Evolutionary conservation across 2,329 filamentous ascomycete species (phyloP).

Genomic region (Fusarium palustre): DNA sequence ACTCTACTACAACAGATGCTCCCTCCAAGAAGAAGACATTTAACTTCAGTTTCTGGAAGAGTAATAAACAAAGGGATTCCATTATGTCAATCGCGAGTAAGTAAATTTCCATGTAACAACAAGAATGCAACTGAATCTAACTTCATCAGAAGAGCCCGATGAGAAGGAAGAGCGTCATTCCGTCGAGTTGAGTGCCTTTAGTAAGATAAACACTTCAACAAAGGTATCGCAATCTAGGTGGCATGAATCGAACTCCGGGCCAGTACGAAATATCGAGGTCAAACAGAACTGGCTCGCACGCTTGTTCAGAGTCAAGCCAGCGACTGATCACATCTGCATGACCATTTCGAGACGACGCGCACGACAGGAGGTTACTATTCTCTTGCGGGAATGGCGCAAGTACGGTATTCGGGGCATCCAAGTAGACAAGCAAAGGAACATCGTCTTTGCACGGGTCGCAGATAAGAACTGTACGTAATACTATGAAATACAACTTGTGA

Average conservation of each 20-base stretch:
- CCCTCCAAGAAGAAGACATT: constrained; percentile 65
- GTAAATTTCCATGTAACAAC: constrained; percentile 19
- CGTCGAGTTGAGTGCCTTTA: constrained; percentile 33
- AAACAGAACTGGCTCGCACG: constrained; percentile 90
- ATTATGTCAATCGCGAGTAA: constrained; percentile 61
- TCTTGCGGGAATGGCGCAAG: constrained; percentile 83
- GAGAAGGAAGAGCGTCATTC: constrained; percentile 27
- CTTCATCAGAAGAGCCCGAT: constrained; percentile 20
- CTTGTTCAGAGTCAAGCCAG: constrained; percentile 90
- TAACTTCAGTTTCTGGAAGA: constrained; percentile 67
- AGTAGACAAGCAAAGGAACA: constrained; percentile 81
- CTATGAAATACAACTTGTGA: neutral
- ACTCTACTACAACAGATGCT: constrained; percentile 42
- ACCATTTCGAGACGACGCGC: constrained; percentile 74
- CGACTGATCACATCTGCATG: constrained; percentile 80
- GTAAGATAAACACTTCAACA: constrained; percentile 30
- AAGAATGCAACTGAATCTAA: constrained; percentile 5
- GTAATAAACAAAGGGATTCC: constrained; percentile 57
- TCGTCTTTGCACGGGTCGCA: constrained; percentile 82
- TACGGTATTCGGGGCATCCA: constrained; percentile 85
- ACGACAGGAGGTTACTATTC: constrained; percentile 78
- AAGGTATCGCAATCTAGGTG: constrained; percentile 44
- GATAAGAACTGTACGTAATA: constrained; percentile 77
- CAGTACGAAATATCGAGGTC: constrained; percentile 69
- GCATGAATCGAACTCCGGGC: constrained; percentile 53